Evolutionary conservation across 164 flowering plant genomes (phyloP).

Genomic region (Vitis amurensis): DNA sequence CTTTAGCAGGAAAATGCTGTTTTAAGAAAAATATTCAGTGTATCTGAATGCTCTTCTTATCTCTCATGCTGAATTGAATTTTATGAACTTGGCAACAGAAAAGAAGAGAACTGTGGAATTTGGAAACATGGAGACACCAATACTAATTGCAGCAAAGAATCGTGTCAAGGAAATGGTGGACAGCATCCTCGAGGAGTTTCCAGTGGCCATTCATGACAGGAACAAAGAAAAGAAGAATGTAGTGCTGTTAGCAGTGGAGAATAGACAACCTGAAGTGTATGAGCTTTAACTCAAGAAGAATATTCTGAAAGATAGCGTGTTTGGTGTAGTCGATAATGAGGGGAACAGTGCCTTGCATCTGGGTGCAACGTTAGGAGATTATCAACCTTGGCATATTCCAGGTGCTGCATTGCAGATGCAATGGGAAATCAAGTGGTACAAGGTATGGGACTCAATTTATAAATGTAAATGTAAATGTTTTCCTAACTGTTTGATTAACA

Average conservation of each 20-base stretch:
- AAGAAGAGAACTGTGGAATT: neutral
- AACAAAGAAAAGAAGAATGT: slow-evolving; percentile 32
- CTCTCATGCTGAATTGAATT: no score
- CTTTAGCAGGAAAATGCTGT: no score
- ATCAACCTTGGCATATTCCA: slow-evolving; percentile 47
- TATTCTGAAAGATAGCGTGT: slow-evolving; percentile 23
- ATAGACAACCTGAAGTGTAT: slow-evolving; percentile 44
- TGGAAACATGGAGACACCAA: slow-evolving; percentile 26
- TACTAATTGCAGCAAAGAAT: slow-evolving; percentile 40
- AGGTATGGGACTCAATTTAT: slow-evolving; percentile 21
- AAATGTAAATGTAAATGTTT: no score
- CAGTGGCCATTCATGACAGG: slow-evolving; percentile 39
- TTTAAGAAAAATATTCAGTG: no score
- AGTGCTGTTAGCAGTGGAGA: slow-evolving; percentile 39
- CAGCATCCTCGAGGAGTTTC: slow-evolving; percentile 27
- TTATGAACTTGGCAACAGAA: neutral
- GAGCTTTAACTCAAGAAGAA: slow-evolving; percentile 14
- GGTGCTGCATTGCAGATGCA: slow-evolving; percentile 53
- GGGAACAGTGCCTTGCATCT: slow-evolving; percentile 49
- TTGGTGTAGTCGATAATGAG: slow-evolving; percentile 30
- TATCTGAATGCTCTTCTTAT: no score
- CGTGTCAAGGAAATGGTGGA: slow-evolving; percentile 44
- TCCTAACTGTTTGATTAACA: no score
- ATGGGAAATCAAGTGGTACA: slow-evolving; percentile 52
- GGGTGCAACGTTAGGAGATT: slow-evolving; percentile 28